These are phyloP conservation scores for Fusarium avenaceum DNA, from an alignment of 2,329 filamentous ascomycete genomes.

Conservation along the genomic window DNA sequence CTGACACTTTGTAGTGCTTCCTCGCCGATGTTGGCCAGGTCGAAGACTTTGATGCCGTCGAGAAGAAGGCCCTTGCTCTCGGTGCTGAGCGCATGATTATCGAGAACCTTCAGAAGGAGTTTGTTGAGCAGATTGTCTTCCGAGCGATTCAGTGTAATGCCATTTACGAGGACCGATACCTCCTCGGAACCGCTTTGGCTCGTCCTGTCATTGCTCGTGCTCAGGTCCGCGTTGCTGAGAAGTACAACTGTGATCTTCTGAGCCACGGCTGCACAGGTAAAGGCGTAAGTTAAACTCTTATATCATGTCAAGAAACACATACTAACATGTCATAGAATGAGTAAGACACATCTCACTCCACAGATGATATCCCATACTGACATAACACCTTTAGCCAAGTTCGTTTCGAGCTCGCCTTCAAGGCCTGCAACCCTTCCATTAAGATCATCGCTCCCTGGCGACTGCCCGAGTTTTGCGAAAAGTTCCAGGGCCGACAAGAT, in stretches of 20 bases:
- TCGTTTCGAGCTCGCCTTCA: slow-evolving; percentile 56
- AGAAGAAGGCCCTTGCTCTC: slow-evolving; percentile 71
- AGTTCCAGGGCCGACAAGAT: slow-evolving; percentile 63
- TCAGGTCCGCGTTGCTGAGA: slow-evolving; percentile 52
- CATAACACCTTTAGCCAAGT: slow-evolving; percentile 51
- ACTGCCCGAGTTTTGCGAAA: slow-evolving; percentile 76
- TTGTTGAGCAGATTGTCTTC: slow-evolving; percentile 82
- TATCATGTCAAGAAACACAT: neutral
- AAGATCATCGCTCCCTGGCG: slow-evolving; percentile 83
- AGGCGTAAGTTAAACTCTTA: slow-evolving; percentile 59
- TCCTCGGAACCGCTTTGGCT: slow-evolving; percentile 68
- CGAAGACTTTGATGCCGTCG: slow-evolving; percentile 77
- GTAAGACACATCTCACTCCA: slow-evolving; percentile 39
- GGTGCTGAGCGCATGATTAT: slow-evolving; percentile 61
- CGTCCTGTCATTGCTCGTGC: slow-evolving; percentile 75
- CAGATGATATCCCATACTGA: slow-evolving; percentile 9
- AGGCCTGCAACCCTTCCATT: slow-evolving; percentile 69
- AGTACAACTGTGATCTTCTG: slow-evolving; percentile 56
- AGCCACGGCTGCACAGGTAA: slow-evolving; percentile 73
- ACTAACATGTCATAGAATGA: slow-evolving; percentile 44
- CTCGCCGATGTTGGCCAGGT: slow-evolving; percentile 77
- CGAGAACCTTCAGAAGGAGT: slow-evolving; percentile 76
- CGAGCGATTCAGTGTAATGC: slow-evolving; percentile 74
- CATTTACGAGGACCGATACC: slow-evolving; percentile 55
- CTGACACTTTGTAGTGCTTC: slow-evolving; percentile 50